A percentile compares a stretch with the other conserved stretches of the same genome.
phyloP scores from a whole-genome alignment of 495 filamentous ascomycete species.

The Parathielavia appendiculata region DNA sequence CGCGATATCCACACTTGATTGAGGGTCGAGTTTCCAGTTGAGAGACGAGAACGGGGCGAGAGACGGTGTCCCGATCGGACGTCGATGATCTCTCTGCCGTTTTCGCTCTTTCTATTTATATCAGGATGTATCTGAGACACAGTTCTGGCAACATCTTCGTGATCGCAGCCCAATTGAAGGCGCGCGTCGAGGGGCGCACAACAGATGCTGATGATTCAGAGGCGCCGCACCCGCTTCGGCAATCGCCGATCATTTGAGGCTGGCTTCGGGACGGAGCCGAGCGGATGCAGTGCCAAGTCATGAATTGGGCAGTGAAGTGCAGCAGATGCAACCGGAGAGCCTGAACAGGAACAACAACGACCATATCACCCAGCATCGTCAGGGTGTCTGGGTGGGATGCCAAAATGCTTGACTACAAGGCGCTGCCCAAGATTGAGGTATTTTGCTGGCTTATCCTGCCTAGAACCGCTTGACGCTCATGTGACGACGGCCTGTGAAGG shows the following conservation, averaged over 20 bases:
- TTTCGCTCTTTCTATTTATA: background rate
- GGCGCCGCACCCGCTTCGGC: constrained; percentile 10
- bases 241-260: background rate
- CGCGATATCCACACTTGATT: too few relatives aligned
- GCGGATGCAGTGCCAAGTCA: too few relatives aligned
- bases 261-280: background rate
- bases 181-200: constrained; percentile 3
- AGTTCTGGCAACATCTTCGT: background rate
- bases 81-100: background rate
- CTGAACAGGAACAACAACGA: background rate
- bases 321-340: too few relatives aligned
- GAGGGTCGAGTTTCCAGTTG: too few relatives aligned
- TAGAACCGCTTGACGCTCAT: too few relatives aligned
- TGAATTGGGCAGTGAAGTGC: background rate
- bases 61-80: too few relatives aligned
- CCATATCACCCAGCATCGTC: background rate
- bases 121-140: constrained; percentile 10
- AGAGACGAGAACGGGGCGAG: too few relatives aligned
- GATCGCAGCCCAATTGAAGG: background rate
- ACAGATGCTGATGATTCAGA: constrained; percentile 4
- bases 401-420: constrained; percentile 35
- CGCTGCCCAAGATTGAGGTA: constrained; percentile 49
- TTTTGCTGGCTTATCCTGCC: too few relatives aligned
- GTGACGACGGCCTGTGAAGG: too few relatives aligned
- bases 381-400: background rate